Evolutionary conservation across 1,284 basidiomycete species (phyloP).

Genomic region (Wolfiporia cocos): DNA sequence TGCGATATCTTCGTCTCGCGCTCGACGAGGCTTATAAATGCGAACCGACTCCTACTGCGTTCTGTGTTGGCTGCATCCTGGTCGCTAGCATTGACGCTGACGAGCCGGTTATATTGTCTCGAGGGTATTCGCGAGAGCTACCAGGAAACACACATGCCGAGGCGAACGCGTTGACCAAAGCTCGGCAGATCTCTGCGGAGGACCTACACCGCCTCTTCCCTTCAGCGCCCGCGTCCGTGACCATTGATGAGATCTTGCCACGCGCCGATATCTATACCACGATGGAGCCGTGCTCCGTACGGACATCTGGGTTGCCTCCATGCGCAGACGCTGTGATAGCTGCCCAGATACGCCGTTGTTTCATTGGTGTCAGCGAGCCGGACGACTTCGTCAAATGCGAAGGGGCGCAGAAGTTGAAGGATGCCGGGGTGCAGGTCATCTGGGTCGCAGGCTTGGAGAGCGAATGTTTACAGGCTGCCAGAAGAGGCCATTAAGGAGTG

Average conservation of each 20-base stretch:
- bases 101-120: constrained; percentile 54
- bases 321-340: constrained; percentile 85
- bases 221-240: constrained; percentile 18
- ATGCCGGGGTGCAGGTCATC: constrained; percentile 73
- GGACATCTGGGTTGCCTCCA: constrained; percentile 83
- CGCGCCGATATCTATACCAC: constrained; percentile 86
- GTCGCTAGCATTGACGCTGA: constrained; percentile 39
- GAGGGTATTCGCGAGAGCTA: constrained; percentile 90
- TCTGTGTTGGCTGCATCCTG: constrained; percentile 92
- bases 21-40: constrained; percentile 73
- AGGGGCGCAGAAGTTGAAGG: constrained; percentile 71
- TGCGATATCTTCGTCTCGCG: constrained; percentile 66
- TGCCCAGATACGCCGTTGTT: constrained; percentile 69
- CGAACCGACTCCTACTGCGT: constrained; percentile 72
- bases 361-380: constrained; percentile 91
- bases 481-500: constrained; percentile 41
- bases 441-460: constrained; percentile 69
- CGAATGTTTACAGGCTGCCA: constrained; percentile 74
- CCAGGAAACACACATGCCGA: constrained; percentile 97
- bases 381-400: constrained; percentile 94
- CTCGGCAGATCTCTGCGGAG: constrained; percentile 36
- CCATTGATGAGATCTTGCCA: constrained; percentile 40
- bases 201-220: constrained; percentile 41
- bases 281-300: constrained; percentile 92
- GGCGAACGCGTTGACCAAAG: constrained; percentile 87